phyloP scores from a whole-genome alignment of 2,329 filamentous ascomycete genomes.

The Microsporum ferrugineum region DNA sequence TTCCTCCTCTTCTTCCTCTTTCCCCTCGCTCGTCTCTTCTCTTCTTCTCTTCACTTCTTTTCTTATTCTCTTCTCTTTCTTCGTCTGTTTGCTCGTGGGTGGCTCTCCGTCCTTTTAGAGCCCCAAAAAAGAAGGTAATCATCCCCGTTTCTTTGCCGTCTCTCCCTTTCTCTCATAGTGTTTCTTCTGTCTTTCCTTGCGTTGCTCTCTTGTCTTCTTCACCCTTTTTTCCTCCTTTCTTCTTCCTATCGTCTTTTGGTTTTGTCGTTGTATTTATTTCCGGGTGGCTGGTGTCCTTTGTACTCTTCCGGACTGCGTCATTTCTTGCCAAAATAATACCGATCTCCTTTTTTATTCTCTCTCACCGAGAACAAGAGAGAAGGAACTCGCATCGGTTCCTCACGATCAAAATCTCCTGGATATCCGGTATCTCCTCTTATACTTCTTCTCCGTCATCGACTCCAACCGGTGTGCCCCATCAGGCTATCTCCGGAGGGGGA shows the following conservation, averaged over 20 bases:
- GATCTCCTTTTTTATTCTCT: slow-evolving; percentile 4
- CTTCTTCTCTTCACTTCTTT: slow-evolving; percentile 17
- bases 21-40: not conserved
- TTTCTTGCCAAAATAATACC: not conserved
- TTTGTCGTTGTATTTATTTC: not conserved
- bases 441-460: not conserved
- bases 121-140: slow-evolving; percentile 2
- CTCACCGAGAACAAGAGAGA: not conserved
- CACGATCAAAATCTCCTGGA: not conserved
- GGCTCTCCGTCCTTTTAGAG: not conserved
- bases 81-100: slow-evolving; percentile 12
- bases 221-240: slow-evolving; percentile 4
- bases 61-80: slow-evolving; percentile 17
- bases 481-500: not conserved
- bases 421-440: not conserved
- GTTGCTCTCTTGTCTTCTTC: slow-evolving; percentile 12
- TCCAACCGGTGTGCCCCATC: not conserved
- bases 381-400: not conserved
- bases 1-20: not conserved
- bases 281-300: not conserved
- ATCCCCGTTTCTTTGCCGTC: slow-evolving; percentile 3
- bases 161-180: slow-evolving; percentile 9
- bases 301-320: not conserved
- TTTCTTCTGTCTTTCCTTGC: slow-evolving; percentile 16
- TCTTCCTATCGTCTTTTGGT: slow-evolving; percentile 8